Base-by-base conservation (phyloP, 805 yeast species). In the Kluyveromyces wickerhamii region DNA sequence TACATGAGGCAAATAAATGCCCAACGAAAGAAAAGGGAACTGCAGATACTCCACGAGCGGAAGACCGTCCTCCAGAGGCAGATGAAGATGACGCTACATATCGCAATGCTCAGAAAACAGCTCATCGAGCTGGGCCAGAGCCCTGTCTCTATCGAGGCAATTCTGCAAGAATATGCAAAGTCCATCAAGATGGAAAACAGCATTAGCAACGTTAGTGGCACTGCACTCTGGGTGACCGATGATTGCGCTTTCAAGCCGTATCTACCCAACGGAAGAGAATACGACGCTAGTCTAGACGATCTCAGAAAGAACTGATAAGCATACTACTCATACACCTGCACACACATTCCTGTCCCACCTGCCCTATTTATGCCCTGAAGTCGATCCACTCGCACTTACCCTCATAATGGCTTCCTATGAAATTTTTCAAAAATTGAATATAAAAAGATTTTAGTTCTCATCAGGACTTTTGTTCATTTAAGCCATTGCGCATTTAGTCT, bases 21-120 rank as follows among this genome's bases (percentile, higher is more conserved):
- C 19, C 71, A 69, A 29, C 62, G 71, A 38, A 71, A 71, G 56
- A 69, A 70, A 48, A 60, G 71, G 33, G 79, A 74, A 34, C 43
- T 69, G 9, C 72, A 70, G 42, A 57, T 69, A n/a, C 46, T 73
- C 19, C 67, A 71, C 41, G 79, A 74, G 41, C 57, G 80, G 12
- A 63, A 65, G 35, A 66, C 63, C 9, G 60, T 59, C n/a, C 63
- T 55, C 47, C 67, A 54, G 54, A 62, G 65, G 40, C 79, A 63
- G 49, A 69, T 63, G 62, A 76, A 73, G 55, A 72, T 79, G 80
- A 66, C 71, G 4, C 59, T 79, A 50, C 89, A 80, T 48, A 67
- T 80, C 26, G 85, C 83, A 2, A 52, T 80, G 54, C 57, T 80
- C 21, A 61, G 83, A 33, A 66, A 74, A 45, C 86, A 80, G 48